These are phyloP conservation scores for Tinospora cordifolia DNA, from an alignment of 164 flowering plant genomes.

Conservation along the genomic window DNA sequence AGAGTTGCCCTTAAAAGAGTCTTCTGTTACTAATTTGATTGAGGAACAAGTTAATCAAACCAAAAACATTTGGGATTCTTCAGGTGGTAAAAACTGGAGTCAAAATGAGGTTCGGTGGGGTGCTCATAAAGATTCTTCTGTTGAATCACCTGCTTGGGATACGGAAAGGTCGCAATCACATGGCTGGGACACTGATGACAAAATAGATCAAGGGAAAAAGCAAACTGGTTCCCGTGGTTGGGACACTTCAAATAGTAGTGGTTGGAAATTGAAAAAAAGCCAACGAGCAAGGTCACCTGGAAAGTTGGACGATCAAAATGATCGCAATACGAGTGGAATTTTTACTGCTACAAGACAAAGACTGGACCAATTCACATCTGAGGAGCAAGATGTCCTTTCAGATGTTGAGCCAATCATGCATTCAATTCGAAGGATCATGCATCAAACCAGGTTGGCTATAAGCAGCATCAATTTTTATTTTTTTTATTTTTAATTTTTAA, in stretches of 20 bases:
- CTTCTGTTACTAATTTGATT: background rate
- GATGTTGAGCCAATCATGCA: conserved; percentile 60
- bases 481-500: background rate
- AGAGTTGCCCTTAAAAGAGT: background rate
- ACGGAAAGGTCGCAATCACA: conserved; percentile 1
- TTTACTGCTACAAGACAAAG: conserved; percentile 51
- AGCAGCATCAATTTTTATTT: background rate
- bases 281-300: conserved; percentile 35
- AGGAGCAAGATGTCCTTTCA: conserved; percentile 62
- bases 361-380: conserved; percentile 57
- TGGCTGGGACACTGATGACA: conserved; percentile 10
- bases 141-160: conserved; percentile 3
- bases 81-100: background rate
- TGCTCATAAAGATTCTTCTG: background rate
- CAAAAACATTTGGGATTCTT: background rate
- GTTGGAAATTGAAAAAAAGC: conserved; percentile 29
- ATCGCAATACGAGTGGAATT: conserved; percentile 23
- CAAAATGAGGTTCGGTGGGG: conserved; percentile 3
- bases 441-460: conserved; percentile 44
- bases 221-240: conserved; percentile 1
- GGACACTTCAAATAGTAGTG: conserved; percentile 11
- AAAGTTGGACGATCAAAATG: conserved; percentile 16
- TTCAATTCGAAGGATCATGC: conserved; percentile 54
- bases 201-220: background rate
- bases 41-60: background rate